Conservation (phyloP, 169 alveolate species). For the Plasmodium chabaudi region DNA sequence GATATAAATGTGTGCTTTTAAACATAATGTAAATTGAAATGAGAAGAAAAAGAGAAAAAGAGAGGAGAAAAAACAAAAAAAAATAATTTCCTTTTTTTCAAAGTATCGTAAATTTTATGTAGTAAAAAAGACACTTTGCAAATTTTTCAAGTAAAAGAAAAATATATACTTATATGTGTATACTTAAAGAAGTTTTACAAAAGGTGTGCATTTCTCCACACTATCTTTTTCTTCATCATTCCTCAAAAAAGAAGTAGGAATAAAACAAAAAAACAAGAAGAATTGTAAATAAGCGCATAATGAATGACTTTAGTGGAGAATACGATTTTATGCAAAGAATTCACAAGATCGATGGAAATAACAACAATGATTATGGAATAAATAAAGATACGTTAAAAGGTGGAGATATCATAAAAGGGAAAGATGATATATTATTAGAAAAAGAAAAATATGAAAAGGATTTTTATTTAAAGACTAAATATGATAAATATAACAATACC, state of each 20-base stretch:
- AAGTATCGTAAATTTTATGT: background rate
- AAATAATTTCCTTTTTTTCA: background rate
- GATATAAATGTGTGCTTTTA: constrained; percentile 4
- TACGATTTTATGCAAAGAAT: constrained; percentile 76
- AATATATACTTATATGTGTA: too few relatives aligned
- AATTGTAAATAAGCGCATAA: constrained; percentile 2
- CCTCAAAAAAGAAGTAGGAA: too few relatives aligned
- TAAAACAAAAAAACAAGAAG: too few relatives aligned
- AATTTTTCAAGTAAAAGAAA: background rate
- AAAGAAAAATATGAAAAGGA: constrained; percentile 56
- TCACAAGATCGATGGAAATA: constrained; percentile 62
- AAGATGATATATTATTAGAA: constrained; percentile 33
- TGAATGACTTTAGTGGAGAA: constrained; percentile 72
- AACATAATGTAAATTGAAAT: constrained; percentile 9
- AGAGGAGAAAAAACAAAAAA: background rate
- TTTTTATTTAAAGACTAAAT: constrained; percentile 59
- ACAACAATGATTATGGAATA: constrained; percentile 27
- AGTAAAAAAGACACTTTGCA: background rate
- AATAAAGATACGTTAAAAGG: constrained; percentile 4
- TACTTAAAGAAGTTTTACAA: too few relatives aligned
- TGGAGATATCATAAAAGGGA: background rate
- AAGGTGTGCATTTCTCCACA: too few relatives aligned
- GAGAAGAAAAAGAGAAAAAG: background rate
- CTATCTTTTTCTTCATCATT: too few relatives aligned
- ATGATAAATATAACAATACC: constrained; percentile 48